Conservation (phyloP, 371 early-diverging fungal species). For the Apophysomyces variabilis region DNA sequence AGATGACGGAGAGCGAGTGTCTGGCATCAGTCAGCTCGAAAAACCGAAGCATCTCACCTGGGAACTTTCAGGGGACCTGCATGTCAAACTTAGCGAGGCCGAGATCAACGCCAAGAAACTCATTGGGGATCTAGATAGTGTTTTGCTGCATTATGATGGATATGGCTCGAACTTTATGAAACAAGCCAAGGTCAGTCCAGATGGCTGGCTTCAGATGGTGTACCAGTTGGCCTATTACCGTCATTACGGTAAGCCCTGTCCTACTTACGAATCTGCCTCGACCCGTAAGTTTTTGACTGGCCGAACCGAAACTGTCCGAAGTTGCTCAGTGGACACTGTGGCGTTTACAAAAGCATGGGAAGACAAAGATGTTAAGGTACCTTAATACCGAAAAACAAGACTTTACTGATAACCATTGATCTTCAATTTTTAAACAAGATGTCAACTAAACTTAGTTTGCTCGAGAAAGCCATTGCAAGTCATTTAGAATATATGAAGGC, state of each 20-base stretch:
- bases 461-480: constrained; percentile 66
- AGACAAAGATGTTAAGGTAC: constrained; percentile 49
- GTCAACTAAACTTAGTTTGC: constrained; percentile 56
- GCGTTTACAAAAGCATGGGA: constrained; percentile 76
- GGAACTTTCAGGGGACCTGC: constrained; percentile 17
- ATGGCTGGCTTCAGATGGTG: constrained; percentile 90
- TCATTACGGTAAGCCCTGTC: constrained; percentile 65
- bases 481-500: constrained; percentile 71
- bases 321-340: constrained; percentile 65
- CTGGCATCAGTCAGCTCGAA: not conserved
- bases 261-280: constrained; percentile 88
- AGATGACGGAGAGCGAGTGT: not conserved
- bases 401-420: not conserved
- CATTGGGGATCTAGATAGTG: constrained; percentile 74
- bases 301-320: constrained; percentile 86
- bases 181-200: constrained; percentile 72
- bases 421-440: constrained; percentile 32
- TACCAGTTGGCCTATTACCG: constrained; percentile 85
- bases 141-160: constrained; percentile 67
- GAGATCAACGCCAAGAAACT: constrained; percentile 62
- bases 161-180: constrained; percentile 89
- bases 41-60: constrained; percentile 20
- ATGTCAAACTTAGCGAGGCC: constrained; percentile 56
- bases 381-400: constrained; percentile 3
- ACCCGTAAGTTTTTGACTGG: constrained; percentile 84